Base-by-base conservation (phyloP, 176 grass and related monocot genomes). In the Alopecurus myosuroides region DNA sequence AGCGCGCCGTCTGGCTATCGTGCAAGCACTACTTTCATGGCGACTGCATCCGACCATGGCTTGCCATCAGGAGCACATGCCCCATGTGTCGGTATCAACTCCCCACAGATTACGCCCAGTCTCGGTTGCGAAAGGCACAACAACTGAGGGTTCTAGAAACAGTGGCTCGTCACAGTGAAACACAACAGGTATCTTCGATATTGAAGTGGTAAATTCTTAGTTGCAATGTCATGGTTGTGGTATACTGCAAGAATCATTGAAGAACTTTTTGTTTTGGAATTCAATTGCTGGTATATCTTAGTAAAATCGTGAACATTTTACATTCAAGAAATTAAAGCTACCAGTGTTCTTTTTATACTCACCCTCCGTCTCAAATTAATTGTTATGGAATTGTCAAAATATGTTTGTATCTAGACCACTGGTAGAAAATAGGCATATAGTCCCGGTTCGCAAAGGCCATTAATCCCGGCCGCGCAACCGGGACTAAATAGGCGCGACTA, bases 1-100 rank as follows among this genome's bases (percentile, higher is more conserved):
- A 90, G 40, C 45, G 68, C 0, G 76, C 81, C 25, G 40, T 86
- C 12, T 33, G 55, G 81, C 86, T 95, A 63, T 90, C 90, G n/a
- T 95, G 93, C 88, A 84, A 80, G 11, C 93, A 95, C 31, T 88
- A 83, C 58, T 95, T 92, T 85, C 93, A 95, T 78, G 88, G 67
- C 19, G 85, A 83, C 14, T 95, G 93, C 63, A 92, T 92, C 78
- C 36, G 81, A 3, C 88, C 93, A 0, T 95, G 90, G 93, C 34
- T 95, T 7, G 74, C 28, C 57, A 90, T 95, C 66, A 86, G 88
- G 65, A 95, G 81, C 79, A 92, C 87, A 10, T 95, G 93, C 30
- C 93, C 90, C 5, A 82, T 95, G 17, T 95, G 93, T 70, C 87
- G 90, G 17, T 85, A 86, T 18, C 82, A 92, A 68, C 85, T 95